Base-by-base conservation (phyloP, 176 grass and related monocot genomes). In the Bothriochloa decipiens region DNA sequence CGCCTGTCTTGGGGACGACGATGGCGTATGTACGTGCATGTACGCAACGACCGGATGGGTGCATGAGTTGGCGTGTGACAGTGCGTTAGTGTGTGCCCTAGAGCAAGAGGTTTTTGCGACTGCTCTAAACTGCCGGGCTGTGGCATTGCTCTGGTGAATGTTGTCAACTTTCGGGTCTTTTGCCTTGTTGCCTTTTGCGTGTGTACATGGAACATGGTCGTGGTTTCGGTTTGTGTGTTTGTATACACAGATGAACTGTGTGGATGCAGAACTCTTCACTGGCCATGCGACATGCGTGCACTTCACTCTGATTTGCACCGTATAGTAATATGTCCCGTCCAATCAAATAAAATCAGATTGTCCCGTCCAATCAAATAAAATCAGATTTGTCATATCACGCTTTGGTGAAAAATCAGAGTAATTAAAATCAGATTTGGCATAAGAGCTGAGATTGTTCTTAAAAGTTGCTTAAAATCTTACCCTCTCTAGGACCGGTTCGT, bases 21-120 rank as follows among this genome's bases (percentile, higher is more conserved):
- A 65, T 62, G 76, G 87, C 88, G 73, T 82, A 16, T 82, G 88
- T 90, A 90, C 88, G 82, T 81, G 55, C 40, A 18, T 85, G 77
- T 85, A 77, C 87, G 77, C 46, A 55, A 53, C 29, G 65, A 40
- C 46, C 28, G 9, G 45, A 50, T 6, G 29, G 46, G 39, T 70
- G 79, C 78, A 17, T 7, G 46, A 39, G 46, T 18, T 81, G 28
- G 66, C 33, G 50, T 28, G 45, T 57, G 20, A 16, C 67, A 27
- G 26, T 55, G 25, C 26, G 8, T 18, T 18, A 64, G 27, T 43
- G 33, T 61, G 74, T 76, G 20, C 28, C 76, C 36, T 78, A 65
- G 76, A 63, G 76, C 76, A 78, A 64, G 58, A 65, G 14, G 58
- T 79, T 79, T 79, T 79, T 79, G 37, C 23, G 76, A 65, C 13